Percentiles rank a stretch among this genome's conserved stretches.
These are phyloP conservation scores for Gossypium gossypioides DNA, from an alignment of 441 rosid genomes.

Conservation along the genomic window DNA sequence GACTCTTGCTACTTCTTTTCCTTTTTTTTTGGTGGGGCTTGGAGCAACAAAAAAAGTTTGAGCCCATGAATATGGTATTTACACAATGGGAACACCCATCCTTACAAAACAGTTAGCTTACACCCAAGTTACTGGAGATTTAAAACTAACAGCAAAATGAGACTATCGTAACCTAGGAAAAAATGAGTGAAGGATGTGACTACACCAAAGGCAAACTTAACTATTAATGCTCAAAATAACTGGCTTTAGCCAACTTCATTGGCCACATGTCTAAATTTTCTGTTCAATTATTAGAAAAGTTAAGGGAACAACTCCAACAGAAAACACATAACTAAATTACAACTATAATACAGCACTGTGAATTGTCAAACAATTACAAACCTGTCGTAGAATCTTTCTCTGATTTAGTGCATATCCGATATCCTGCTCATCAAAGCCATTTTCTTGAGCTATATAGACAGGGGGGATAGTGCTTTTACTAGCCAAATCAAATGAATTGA, in stretches of 20 bases:
- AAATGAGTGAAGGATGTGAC: not conserved
- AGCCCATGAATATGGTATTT: not conserved
- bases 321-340: not conserved
- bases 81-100: not conserved
- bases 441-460: conserved; percentile 44
- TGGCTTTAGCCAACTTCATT: not conserved
- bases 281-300: not conserved
- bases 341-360: not conserved
- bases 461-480: conserved; percentile 66
- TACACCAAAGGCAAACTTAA: not conserved
- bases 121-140: not conserved
- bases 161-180: not conserved
- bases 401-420: conserved; percentile 58
- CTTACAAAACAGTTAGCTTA: not conserved
- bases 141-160: not conserved
- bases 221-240: not conserved
- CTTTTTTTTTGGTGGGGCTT: not conserved
- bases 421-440: conserved; percentile 52
- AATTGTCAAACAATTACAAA: conserved; percentile 20
- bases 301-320: not conserved
- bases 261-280: too few species aligned
- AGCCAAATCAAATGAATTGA: conserved; percentile 73
- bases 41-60: not conserved
- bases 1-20: not conserved
- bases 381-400: conserved; percentile 76